A percentile compares a stretch with the other conserved stretches of the same genome.
Conservation (phyloP, 2,329 filamentous ascomycete species). For the Hortaea sp. region DNA sequence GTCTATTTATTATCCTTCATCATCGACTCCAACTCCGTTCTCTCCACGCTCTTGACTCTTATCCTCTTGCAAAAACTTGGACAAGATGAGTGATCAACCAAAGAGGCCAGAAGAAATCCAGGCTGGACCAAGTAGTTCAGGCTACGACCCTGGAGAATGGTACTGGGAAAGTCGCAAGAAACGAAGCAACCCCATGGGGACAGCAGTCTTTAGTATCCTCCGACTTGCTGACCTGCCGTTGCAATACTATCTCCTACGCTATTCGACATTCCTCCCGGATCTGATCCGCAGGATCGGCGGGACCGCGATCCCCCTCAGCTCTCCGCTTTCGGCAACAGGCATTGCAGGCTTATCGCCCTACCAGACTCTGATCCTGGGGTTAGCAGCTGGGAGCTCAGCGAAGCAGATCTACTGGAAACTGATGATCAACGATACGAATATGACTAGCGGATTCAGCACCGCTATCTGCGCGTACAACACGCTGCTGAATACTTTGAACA, state of each 20-base stretch:
- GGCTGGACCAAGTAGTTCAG: background rate
- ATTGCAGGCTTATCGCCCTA: conserved; percentile 14
- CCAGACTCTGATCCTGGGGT: conserved; percentile 12
- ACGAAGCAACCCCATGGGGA: background rate
- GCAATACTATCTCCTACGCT: conserved; percentile 10
- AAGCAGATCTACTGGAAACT: conserved; percentile 21
- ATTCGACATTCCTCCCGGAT: conserved; percentile 3
- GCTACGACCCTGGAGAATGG: background rate
- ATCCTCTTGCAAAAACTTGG: too few relatives aligned
- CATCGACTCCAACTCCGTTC: too few relatives aligned
- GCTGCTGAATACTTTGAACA: conserved; percentile 15
- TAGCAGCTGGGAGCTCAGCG: conserved; percentile 12
- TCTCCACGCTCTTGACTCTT: too few relatives aligned
- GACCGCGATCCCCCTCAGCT: conserved; percentile 1
- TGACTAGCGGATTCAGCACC: conserved; percentile 9
- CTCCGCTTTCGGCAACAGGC: background rate
- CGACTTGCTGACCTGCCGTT: conserved; percentile 11
- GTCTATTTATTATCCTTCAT: too few relatives aligned
- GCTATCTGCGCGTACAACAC: conserved; percentile 15
- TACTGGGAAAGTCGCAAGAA: background rate
- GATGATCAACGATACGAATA: conserved; percentile 10
- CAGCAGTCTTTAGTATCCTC: conserved; percentile 7
- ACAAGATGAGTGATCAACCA: too few relatives aligned
- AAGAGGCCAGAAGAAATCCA: too few relatives aligned
- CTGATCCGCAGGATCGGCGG: conserved; percentile 6